Conservation (phyloP, 345 rosid species). For the Eucalyptus pumila region DNA sequence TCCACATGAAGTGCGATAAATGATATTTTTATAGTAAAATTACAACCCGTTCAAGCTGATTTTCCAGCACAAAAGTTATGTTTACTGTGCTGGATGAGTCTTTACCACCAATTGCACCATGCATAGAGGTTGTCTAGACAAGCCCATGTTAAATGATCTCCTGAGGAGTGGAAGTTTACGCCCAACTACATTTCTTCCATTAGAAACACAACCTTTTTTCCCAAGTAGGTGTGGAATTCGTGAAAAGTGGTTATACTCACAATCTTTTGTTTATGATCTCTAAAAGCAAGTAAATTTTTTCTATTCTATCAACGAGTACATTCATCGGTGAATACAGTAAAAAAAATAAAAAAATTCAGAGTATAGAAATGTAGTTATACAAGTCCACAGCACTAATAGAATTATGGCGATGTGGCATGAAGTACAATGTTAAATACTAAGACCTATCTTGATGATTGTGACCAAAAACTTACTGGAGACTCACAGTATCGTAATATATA, state of each 20-base stretch:
- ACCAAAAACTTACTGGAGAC: not conserved
- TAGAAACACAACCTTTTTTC: not conserved
- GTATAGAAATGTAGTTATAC: not conserved
- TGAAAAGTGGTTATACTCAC: not conserved
- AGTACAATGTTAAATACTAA: not conserved
- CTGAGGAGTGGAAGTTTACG: not conserved
- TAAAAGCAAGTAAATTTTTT: not conserved
- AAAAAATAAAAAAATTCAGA: not conserved
- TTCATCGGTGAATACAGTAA: not conserved
- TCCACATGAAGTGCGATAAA: not conserved
- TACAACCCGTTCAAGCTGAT: not conserved
- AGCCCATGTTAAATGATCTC: not conserved
- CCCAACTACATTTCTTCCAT: not conserved
- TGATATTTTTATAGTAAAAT: not conserved
- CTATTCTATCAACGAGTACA: not conserved
- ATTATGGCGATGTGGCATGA: not conserved
- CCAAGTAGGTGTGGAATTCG: not conserved
- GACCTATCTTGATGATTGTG: not conserved
- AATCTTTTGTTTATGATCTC: not conserved
- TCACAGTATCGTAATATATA: not conserved
- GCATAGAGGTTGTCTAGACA: not conserved
- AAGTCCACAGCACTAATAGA: not conserved
- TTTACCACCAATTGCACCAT: not conserved
- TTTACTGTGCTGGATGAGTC: not conserved
- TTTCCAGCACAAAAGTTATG: not conserved